Percentiles rank a stretch among this genome's conserved stretches.
Evolutionary conservation across 495 filamentous ascomycete genomes (phyloP).

Genomic region (Daldinia loculata): DNA sequence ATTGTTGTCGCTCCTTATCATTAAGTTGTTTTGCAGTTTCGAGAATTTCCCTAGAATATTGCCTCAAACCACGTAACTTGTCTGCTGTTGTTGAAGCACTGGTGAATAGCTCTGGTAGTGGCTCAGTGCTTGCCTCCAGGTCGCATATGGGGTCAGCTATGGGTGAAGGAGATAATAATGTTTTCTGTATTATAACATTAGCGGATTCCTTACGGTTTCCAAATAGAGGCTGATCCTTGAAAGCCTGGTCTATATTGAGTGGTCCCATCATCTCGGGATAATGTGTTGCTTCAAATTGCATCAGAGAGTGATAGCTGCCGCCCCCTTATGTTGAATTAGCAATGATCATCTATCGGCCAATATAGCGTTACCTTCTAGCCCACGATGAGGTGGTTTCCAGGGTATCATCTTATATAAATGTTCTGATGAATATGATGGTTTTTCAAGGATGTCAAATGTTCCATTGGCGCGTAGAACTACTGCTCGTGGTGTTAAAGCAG

Average conservation of each 20-base stretch:
- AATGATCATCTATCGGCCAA: background rate
- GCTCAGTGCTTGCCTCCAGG: slow-evolving; percentile 31
- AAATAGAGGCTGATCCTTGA: slow-evolving; percentile 56
- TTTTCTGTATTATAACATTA: slow-evolving; percentile 46
- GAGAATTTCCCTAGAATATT: slow-evolving; percentile 38
- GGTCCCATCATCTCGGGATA: slow-evolving; percentile 55
- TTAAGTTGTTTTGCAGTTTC: slow-evolving; percentile 16
- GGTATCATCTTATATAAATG: slow-evolving; percentile 60
- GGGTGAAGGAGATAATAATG: slow-evolving; percentile 38
- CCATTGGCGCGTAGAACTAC: slow-evolving; percentile 75
- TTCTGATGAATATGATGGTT: slow-evolving; percentile 63
- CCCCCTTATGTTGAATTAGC: slow-evolving; percentile 48
- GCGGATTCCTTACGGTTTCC: slow-evolving; percentile 51
- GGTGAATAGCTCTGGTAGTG: slow-evolving; percentile 42
- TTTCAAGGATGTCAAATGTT: slow-evolving; percentile 70
- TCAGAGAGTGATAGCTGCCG: slow-evolving; percentile 53
- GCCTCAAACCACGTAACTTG: slow-evolving; percentile 51
- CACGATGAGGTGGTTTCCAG: slow-evolving; percentile 56
- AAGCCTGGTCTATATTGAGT: slow-evolving; percentile 52
- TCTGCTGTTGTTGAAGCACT: slow-evolving; percentile 49
- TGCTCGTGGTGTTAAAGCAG: slow-evolving; percentile 68
- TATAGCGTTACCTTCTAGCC: slow-evolving; percentile 51
- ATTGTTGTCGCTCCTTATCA: slow-evolving; percentile 10
- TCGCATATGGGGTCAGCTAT: slow-evolving; percentile 43
- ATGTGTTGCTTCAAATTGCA: slow-evolving; percentile 57